Base-by-base conservation (phyloP, 371 early-diverging fungal species). In the Haplosporangium sp. region DNA sequence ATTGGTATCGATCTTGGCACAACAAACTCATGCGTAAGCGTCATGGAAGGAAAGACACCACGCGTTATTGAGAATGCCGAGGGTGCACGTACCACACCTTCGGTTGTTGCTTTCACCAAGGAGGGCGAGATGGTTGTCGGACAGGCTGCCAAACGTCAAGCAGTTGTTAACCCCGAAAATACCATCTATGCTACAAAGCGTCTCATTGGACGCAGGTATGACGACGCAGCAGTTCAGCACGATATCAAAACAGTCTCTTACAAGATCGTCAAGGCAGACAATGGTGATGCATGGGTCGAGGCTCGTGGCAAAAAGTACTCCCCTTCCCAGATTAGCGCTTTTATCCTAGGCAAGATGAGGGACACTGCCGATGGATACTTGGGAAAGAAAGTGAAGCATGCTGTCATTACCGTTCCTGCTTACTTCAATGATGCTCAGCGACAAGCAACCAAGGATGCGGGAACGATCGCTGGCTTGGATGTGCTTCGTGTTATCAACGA, bases 1-100 rank as follows among this genome's bases (percentile, higher is more conserved):
- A 96, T 99, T 73, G 99, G 99, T 84, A 98, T 99, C 76, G 99
- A 99, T 90, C 90, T 99, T 74, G 99, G 99, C 66, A 99, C 99
- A 58, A 99, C 99, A 71, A 99, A 99, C 91, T 98, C 99, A 17
- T 99, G 99, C 83, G 98, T 98, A 34, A 92, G 98, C 45, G 93
- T 99, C 50, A 96, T 98, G 94, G 98, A 98, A 86, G 97, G 99
- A 76, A 97, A 97, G 82, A 92, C 87, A 69, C 97, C 99, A 40
- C 88, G 94, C 67, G 98, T 99, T 44, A 96, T 99, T 85, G 97
- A 96, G 85, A 99, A 99, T 88, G 82, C 94, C 17, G 96, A 97
- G 82, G 99, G 99, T 70, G 93, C 93, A 39, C 93, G 98, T 65
- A 99, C 99, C 10, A 99, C 99, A 0, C 99, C 99, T 9, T 99